Base-by-base conservation (phyloP, 148 eudicot species). In the Chenopodium formosanum region DNA sequence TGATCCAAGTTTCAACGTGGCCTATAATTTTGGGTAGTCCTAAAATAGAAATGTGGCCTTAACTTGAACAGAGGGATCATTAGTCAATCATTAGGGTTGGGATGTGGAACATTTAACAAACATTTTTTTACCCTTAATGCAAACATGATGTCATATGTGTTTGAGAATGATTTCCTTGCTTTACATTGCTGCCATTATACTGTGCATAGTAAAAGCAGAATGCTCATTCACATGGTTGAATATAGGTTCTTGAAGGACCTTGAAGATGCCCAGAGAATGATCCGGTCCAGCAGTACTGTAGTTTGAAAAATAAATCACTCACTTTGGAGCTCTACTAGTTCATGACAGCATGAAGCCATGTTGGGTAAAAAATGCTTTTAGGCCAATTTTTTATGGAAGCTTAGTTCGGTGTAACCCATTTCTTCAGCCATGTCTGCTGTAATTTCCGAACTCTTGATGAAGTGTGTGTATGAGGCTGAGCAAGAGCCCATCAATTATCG, bases 171-270 rank as follows among this genome's bases (percentile, higher is more conserved):
- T 71, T 72, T 25, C 9, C 52, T 70, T 53, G 22, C 32, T 50
- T 17, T 58, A n/a, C n/a, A 48, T 22, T 47, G 73, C 27, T 78
- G 37, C 47, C 53, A 31, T 27, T 58, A 37, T 25, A 73, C 27
- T 23, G 73, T n/a, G 7, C 50, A 67, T 2, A 11, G 63, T 25
- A 53, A 37, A 47, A 47, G 23, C 29, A 60, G 40, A 23, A 58
- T 70, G 63, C 62, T 73, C 25, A 67, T 79, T 67, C 22, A 64
- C 60, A 70, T 80, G 63, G 70, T 70, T 74, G 77, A 47, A 44
- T 84, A 32, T 79, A 94, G 98, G 91, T 94, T 94, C 82, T 78
- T 94, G 87, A 92, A 88, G 88, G 98, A 94, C 88, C 98, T 94
- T 75, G 97, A 94, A 88, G 93, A 94, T 84, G 98, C 98, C 67